Conservation (phyloP, 768 basidiomycete species). For the Tephrocybe sp. region DNA sequence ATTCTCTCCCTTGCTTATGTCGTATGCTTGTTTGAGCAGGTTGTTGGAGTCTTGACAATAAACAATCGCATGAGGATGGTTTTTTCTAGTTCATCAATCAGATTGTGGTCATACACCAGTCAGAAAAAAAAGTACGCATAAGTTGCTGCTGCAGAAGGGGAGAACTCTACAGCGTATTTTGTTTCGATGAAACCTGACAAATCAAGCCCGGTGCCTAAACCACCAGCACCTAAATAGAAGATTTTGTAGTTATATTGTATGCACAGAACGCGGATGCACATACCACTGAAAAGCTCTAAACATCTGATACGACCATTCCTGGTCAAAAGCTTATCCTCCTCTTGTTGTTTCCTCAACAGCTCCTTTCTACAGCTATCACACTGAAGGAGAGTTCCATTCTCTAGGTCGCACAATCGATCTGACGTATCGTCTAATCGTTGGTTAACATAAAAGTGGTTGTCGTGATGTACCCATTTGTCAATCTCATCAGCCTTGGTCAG, state of each 20-base stretch:
- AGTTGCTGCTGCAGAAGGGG: slow-evolving; percentile 59
- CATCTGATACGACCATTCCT: slow-evolving; percentile 48
- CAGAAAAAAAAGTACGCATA: slow-evolving; percentile 41
- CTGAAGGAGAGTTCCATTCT: slow-evolving; percentile 23
- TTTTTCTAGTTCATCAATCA: slow-evolving; percentile 40
- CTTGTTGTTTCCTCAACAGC: slow-evolving; percentile 27
- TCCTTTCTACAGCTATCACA: slow-evolving; percentile 41
- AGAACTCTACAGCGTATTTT: slow-evolving; percentile 67
- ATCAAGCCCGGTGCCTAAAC: slow-evolving; percentile 66
- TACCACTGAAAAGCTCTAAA: slow-evolving; percentile 71
- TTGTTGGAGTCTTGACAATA: slow-evolving; percentile 65
- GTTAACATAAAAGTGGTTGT: slow-evolving; percentile 61
- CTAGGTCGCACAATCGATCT: slow-evolving; percentile 18
- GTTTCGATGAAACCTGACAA: slow-evolving; percentile 61
- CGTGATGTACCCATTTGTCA: slow-evolving; percentile 46
- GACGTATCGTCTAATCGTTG: slow-evolving; percentile 24
- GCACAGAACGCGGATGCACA: too few species aligned
- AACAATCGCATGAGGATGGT: slow-evolving; percentile 58
- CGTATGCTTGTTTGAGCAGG: slow-evolving; percentile 58
- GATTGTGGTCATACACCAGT: neutral
- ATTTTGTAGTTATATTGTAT: too few species aligned
- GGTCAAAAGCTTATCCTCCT: slow-evolving; percentile 27
- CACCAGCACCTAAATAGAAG: slow-evolving; percentile 80
- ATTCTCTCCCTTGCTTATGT: slow-evolving; percentile 38
- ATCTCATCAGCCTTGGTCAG: slow-evolving; percentile 31